These are phyloP conservation scores for Dothistroma pini DNA, from an alignment of 2,329 filamentous ascomycete species.

Conservation along the genomic window DNA sequence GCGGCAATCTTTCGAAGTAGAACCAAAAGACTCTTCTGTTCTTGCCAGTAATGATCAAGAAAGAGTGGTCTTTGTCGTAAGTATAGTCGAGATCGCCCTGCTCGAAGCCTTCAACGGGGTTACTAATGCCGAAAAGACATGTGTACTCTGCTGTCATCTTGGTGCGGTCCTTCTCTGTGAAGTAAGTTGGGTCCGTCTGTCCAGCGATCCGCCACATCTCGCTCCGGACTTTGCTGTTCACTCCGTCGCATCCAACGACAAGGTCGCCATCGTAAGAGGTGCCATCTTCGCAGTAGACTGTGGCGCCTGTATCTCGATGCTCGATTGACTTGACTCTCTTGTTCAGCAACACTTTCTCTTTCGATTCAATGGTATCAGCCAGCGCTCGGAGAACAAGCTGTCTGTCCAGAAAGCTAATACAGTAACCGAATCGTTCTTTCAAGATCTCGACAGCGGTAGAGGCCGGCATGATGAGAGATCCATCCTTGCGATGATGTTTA, in stretches of 20 bases:
- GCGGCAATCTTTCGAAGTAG: slow-evolving; percentile 32
- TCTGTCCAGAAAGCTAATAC: slow-evolving; percentile 28
- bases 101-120: slow-evolving; percentile 23
- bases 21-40: slow-evolving; percentile 38
- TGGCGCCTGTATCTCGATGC: slow-evolving; percentile 11
- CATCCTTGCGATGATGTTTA: slow-evolving; percentile 6
- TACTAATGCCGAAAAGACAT: slow-evolving; percentile 42
- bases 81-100: slow-evolving; percentile 21
- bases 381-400: slow-evolving; percentile 28
- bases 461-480: slow-evolving; percentile 6
- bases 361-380: slow-evolving; percentile 21
- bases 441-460: slow-evolving; percentile 11
- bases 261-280: slow-evolving; percentile 21
- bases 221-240: slow-evolving; percentile 24
- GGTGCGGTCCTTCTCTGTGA: slow-evolving; percentile 19
- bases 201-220: slow-evolving; percentile 28
- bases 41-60: slow-evolving; percentile 34
- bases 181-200: slow-evolving; percentile 12
- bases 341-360: slow-evolving; percentile 16
- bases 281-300: slow-evolving; percentile 16
- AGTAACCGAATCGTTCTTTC: slow-evolving; percentile 27
- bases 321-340: slow-evolving; percentile 13
- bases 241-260: slow-evolving; percentile 30
- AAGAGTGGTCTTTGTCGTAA: slow-evolving; percentile 26
- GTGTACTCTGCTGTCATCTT: slow-evolving; percentile 28